These are phyloP conservation scores for Ustilago vetiveriae DNA, from an alignment of 1,284 basidiomycete species.

Conservation along the genomic window DNA sequence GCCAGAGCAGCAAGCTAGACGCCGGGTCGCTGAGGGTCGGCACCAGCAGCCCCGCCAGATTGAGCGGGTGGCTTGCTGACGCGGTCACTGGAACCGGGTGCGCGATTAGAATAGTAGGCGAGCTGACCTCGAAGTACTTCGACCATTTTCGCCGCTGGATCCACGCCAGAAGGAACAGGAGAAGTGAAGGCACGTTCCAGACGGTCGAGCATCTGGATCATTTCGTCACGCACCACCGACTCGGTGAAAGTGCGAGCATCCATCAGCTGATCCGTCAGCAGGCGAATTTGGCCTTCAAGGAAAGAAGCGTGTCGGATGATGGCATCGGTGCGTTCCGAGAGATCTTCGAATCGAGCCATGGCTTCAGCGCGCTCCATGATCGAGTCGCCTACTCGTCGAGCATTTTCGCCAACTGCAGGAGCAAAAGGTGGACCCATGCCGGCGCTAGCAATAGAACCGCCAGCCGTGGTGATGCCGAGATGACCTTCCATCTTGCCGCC, in stretches of 20 bases:
- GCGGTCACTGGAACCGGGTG: slow-evolving; percentile 10
- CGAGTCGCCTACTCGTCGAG: slow-evolving; percentile 11
- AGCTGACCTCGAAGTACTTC: slow-evolving; percentile 27
- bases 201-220: slow-evolving; percentile 37
- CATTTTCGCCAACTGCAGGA: background rate
- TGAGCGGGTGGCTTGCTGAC: background rate
- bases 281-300: slow-evolving; percentile 55
- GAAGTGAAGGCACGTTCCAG: slow-evolving; percentile 24
- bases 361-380: slow-evolving; percentile 32
- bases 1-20: background rate
- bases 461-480: background rate
- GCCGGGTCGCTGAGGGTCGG: slow-evolving; percentile 15
- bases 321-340: slow-evolving; percentile 61
- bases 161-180: slow-evolving; percentile 18
- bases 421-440: slow-evolving; percentile 13
- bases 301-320: slow-evolving; percentile 62
- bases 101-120: slow-evolving; percentile 20
- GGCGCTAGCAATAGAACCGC: slow-evolving; percentile 5
- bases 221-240: slow-evolving; percentile 34
- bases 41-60: background rate
- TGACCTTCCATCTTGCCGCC: slow-evolving; percentile 24
- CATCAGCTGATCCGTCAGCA: slow-evolving; percentile 49
- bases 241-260: slow-evolving; percentile 33
- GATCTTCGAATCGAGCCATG: slow-evolving; percentile 49
- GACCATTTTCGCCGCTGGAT: slow-evolving; percentile 21